Conservation (phyloP, 2,329 filamentous ascomycete species). For the Aspergillus sp. region DNA sequence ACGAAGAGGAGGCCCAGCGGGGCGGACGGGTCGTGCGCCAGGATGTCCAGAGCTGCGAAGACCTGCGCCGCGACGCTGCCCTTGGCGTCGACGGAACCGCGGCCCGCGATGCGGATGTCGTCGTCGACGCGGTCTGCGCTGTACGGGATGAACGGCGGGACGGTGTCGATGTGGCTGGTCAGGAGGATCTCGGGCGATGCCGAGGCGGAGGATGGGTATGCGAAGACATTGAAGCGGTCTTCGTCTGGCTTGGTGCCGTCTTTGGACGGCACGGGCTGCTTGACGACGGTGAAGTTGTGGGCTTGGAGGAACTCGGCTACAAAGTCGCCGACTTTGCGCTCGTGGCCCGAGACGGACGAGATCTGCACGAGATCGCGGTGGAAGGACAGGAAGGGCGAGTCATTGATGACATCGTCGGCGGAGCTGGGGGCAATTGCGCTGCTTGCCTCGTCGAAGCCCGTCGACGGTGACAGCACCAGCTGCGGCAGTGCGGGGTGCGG, state of each 20-base stretch:
- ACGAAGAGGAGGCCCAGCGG: slow-evolving; percentile 58
- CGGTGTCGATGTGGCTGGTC: slow-evolving; percentile 78
- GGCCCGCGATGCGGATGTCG: slow-evolving; percentile 42
- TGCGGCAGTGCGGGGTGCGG: slow-evolving; percentile 28
- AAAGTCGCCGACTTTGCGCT: slow-evolving; percentile 67
- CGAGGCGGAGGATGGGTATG: slow-evolving; percentile 45
- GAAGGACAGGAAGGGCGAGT: slow-evolving; percentile 62
- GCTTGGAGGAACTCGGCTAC: slow-evolving; percentile 64
- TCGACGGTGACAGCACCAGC: slow-evolving; percentile 9
- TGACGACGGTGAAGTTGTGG: slow-evolving; percentile 62
- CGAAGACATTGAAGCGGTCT: slow-evolving; percentile 72
- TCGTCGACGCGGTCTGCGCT: slow-evolving; percentile 45
- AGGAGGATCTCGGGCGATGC: slow-evolving; percentile 36
- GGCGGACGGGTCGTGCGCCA: slow-evolving; percentile 37
- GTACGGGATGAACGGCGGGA: slow-evolving; percentile 51
- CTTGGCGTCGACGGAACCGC: slow-evolving; percentile 48
- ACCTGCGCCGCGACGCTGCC: slow-evolving; percentile 46
- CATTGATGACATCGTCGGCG: slow-evolving; percentile 38
- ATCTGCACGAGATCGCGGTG: slow-evolving; percentile 74
- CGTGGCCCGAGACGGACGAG: slow-evolving; percentile 68
- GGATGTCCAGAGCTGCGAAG: slow-evolving; percentile 47
- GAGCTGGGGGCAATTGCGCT: slow-evolving; percentile 1
- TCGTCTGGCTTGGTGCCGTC: slow-evolving; percentile 16
- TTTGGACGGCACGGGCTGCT: slow-evolving; percentile 43
- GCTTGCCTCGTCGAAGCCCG: not conserved